Base-by-base conservation (phyloP, 192 early-diverging fungal genomes). In the Pilobolus umbonatus region DNA sequence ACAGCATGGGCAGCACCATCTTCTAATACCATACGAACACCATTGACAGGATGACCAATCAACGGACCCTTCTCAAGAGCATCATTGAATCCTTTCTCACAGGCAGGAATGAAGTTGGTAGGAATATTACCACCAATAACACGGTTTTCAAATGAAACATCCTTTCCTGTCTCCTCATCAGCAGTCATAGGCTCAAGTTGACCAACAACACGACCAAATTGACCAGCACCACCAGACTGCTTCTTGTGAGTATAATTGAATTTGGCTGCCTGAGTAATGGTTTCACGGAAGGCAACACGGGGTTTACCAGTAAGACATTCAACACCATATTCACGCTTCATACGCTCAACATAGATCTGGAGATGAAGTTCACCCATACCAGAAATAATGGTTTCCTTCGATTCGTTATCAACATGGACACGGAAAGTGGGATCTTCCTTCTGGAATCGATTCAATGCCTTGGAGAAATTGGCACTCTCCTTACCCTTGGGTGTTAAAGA, bases 241-340 rank as follows among this genome's bases (percentile, higher is more conserved):
- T 98, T 98, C 88, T 96, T 96, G 80, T 98, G 96, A 0, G 94
- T 97, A 80, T 96, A 98, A 70, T 90, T 85, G 73, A 98, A 96
- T 55, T 80, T 76, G 47, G 87, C 77, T 45, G 79, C 72, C 31
- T 69, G 61, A 5, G 82, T 84, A 60, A 94, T 85, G 19, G 96
- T 91, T 70, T 98, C 96, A 54, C 96, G 85, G 89, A 94, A 98
- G 19, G 96, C 94, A 32, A 98, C 96, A 69, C 88, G 93, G 21
- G 96, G 96, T 68, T 98, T 98, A 31, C 96, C 96, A 24, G 92
- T 95, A 19, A 85, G 77, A 64, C 94, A 96, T 57, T 98, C 96
- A 25, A 92, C 87, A 62, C 85, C 88, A 78, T 96, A 98, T 75
- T 98, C 96, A 69, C 96, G 86, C 53, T 88, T 88, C 94, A 98